phyloP scores from a whole-genome alignment of 1,284 basidiomycete genomes.

The Mycena sp. region DNA sequence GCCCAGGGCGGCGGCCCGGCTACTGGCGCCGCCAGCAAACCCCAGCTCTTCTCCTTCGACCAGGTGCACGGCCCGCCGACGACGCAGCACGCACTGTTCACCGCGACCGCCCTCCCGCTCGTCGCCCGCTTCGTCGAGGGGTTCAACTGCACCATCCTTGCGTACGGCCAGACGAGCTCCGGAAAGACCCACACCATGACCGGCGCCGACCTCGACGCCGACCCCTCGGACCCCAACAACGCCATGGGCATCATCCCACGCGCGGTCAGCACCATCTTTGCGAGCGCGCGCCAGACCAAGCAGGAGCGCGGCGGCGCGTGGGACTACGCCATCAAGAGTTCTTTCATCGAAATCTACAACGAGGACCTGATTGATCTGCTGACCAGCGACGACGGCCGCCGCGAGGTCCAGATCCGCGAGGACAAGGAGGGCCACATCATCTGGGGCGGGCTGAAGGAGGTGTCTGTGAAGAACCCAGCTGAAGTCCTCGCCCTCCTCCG shows the following conservation, averaged over 20 bases:
- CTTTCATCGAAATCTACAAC: conserved; percentile 98
- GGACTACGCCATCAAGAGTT: conserved; percentile 82
- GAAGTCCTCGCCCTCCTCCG: conserved; percentile 94
- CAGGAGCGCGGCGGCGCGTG: conserved; percentile 78
- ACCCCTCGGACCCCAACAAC: conserved; percentile 78
- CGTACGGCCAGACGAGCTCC: conserved; percentile 97
- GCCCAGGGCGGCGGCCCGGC: conserved; percentile 54
- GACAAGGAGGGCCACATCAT: conserved; percentile 97
- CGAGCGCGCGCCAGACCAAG: conserved; percentile 78
- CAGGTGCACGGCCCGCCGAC: conserved; percentile 88
- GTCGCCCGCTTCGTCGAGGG: conserved; percentile 94
- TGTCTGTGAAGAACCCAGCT: conserved; percentile 80
- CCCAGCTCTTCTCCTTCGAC: conserved; percentile 94
- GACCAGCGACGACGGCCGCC: conserved; percentile 71
- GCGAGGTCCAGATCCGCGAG: conserved; percentile 95
- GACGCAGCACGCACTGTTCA: conserved; percentile 88
- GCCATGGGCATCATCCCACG: conserved; percentile 96
- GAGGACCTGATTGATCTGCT: conserved; percentile 95
- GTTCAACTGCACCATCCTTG: conserved; percentile 97
- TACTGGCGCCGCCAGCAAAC: conserved; percentile 75
- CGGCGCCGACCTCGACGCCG: conserved; percentile 85
- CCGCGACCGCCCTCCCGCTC: conserved; percentile 84
- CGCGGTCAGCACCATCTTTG: conserved; percentile 92
- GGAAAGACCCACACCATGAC: conserved; percentile 99
- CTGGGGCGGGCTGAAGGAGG: conserved; percentile 95